Evolutionary conservation across 2,329 filamentous ascomycete genomes (phyloP).

Genomic region (Sporothrix globosa): DNA sequence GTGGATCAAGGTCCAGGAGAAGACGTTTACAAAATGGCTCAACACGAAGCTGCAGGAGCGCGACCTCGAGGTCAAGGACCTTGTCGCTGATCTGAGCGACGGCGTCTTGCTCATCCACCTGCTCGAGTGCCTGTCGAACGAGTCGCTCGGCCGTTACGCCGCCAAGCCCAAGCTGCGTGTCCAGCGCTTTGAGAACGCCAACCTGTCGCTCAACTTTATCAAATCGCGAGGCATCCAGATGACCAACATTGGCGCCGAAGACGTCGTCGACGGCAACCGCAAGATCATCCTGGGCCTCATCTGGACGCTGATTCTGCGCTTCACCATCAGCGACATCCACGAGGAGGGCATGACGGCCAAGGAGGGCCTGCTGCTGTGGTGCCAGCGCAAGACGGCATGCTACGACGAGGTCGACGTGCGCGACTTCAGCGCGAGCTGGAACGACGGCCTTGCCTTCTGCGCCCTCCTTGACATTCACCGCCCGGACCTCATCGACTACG

Average conservation of each 20-base stretch:
- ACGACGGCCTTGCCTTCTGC: constrained; percentile 94
- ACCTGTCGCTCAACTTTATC: constrained; percentile 91
- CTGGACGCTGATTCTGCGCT: constrained; percentile 96
- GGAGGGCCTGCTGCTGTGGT: constrained; percentile 93
- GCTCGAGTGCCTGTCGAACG: constrained; percentile 90
- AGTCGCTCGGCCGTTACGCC: constrained; percentile 95
- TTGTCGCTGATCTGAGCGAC: constrained; percentile 88
- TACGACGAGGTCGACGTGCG: constrained; percentile 96
- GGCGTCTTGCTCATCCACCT: constrained; percentile 95
- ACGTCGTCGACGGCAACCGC: constrained; percentile 95
- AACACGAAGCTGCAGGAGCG: constrained; percentile 90
- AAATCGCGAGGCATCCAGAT: constrained; percentile 83
- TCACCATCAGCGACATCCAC: constrained; percentile 98
- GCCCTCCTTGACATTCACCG: constrained; percentile 95
- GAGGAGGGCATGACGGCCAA: constrained; percentile 97
- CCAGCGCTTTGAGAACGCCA: constrained; percentile 97
- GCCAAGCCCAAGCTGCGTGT: constrained; percentile 95
- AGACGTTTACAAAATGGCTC: constrained; percentile 99
- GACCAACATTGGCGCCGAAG: constrained; percentile 97
- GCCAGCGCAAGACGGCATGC: constrained; percentile 96
- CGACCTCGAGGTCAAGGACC: constrained; percentile 78
- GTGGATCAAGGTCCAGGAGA: constrained; percentile 86
- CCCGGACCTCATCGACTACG: constrained; percentile 95
- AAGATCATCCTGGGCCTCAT: constrained; percentile 98
- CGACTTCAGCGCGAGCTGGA: constrained; percentile 96